Percentiles rank a stretch among this genome's conserved stretches.
These are phyloP conservation scores for Lachancea dasiensis DNA, from an alignment of 805 yeast genomes.

Conservation along the genomic window DNA sequence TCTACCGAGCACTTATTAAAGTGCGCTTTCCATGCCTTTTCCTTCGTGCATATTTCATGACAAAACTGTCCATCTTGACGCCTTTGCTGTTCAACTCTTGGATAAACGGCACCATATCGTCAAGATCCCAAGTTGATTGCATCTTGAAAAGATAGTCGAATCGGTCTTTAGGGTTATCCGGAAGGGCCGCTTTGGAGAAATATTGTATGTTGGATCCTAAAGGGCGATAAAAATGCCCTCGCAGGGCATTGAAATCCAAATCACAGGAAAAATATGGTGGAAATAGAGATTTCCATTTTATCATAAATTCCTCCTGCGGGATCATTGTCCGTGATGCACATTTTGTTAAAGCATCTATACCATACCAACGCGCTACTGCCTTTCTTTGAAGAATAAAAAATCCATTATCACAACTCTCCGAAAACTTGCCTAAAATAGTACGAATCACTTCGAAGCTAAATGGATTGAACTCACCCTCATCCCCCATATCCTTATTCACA, in stretches of 20 bases:
- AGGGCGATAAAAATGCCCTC: constrained; percentile 52
- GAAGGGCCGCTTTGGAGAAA: constrained; percentile 44
- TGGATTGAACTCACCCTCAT: constrained; percentile 26
- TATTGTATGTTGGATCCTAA: constrained; percentile 42
- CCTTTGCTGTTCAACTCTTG: constrained; percentile 50
- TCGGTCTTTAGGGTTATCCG: constrained; percentile 43
- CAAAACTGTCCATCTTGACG: constrained; percentile 49
- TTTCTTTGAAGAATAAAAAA: constrained; percentile 37
- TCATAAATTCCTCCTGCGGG: constrained; percentile 47
- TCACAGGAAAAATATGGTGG: constrained; percentile 60
- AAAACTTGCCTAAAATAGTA: too few relatives aligned
- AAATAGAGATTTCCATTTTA: constrained; percentile 56
- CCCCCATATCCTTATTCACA: constrained; percentile 29
- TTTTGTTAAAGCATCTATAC: constrained; percentile 44
- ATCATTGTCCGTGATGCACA: constrained; percentile 31
- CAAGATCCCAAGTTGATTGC: constrained; percentile 56
- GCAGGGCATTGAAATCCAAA: constrained; percentile 46
- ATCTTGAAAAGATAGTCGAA: constrained; percentile 46
- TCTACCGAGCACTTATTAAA: constrained; percentile 29
- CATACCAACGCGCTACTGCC: constrained; percentile 56
- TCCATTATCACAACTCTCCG: constrained; percentile 38
- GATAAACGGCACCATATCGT: constrained; percentile 58
- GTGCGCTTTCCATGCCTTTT: constrained; percentile 40
- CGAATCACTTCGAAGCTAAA: constrained; percentile 40
- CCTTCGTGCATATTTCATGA: constrained; percentile 58